Base-by-base conservation (phyloP, 179 eudicot genomes). In the Silene vulgaris region DNA sequence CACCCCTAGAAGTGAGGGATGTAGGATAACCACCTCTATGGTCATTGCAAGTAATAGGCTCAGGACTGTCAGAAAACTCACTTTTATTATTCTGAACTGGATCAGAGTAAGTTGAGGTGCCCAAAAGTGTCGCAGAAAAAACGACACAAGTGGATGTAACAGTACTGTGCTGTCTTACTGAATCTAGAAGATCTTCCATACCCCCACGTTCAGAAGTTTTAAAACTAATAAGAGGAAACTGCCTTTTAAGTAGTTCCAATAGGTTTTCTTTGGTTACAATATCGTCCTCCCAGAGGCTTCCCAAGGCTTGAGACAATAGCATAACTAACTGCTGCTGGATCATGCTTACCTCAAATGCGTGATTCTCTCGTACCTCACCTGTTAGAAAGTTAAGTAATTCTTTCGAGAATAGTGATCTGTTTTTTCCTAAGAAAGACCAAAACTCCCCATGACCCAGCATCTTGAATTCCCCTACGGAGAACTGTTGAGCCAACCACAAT, bases 371-470 rank as follows among this genome's bases (percentile, higher is more conserved):
- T 69, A 71, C 76, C 50, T 82, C 78, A 61, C 78, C 82, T 56
- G 73, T 73, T 52, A 93, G 76, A 82, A 72, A 85, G 29, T 82
- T 84, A 60, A 67, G 83, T 50, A 96, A 75, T 74, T 77, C 84
- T 69, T 80, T 72, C 63, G 95, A 89, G 74, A 92, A 78, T 54
- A 79, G 60, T 82, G 84, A 82, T 59, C 54, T 65, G 78, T 93
- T 79, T 66, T 77, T 80, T 85, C 87, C 91, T 48, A 93, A 4
- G 79, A 90, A 90, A 23, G 65, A 72, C 73, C 83, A 80, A 79
- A 84, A 87, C 2, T 90, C 93, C 79, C 97, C 97, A 81, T 88
- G 82, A 75, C 97, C 97, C 86, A 96, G 88, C 71, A 84, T 85
- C 77, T 84, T 86, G 65, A 96, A 96, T 28, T 89, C 81, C 78